Evolutionary conservation across 495 filamentous ascomycete species (phyloP).

Genomic region (Saxophila tyrrhenica): DNA sequence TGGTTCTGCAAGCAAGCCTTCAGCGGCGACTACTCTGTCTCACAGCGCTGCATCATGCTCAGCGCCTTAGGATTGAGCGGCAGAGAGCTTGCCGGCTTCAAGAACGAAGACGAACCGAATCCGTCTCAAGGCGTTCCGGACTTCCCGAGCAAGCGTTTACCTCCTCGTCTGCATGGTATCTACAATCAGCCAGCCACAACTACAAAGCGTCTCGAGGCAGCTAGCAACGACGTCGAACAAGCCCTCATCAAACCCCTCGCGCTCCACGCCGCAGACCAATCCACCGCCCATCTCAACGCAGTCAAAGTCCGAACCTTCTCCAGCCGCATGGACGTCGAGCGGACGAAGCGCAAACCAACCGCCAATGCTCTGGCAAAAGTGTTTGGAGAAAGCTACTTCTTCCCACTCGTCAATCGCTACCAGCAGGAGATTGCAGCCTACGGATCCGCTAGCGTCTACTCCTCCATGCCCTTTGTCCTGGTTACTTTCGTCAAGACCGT

Average conservation of each 20-base stretch:
- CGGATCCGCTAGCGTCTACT: conserved; percentile 31
- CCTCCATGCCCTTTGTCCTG: conserved; percentile 50
- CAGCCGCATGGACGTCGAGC: conserved; percentile 56
- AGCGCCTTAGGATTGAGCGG: conserved; percentile 70
- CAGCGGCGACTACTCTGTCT: conserved; percentile 78
- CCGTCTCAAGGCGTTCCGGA: conserved; percentile 2
- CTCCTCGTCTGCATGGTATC: conserved; percentile 44
- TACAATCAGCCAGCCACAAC: conserved; percentile 40
- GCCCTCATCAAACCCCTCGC: conserved; percentile 71
- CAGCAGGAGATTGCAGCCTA: conserved; percentile 29
- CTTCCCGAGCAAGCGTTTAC: conserved; percentile 57
- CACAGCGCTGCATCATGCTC: conserved; percentile 70
- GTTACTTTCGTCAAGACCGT: conserved; percentile 54
- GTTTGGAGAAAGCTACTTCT: conserved; percentile 68
- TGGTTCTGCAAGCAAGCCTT: conserved; percentile 83
- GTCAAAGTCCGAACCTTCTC: conserved; percentile 78
- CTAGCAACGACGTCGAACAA: conserved; percentile 48
- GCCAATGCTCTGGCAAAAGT: conserved; percentile 66
- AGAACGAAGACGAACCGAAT: conserved; percentile 43
- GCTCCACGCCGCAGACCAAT: conserved; percentile 53
- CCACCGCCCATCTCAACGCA: conserved; percentile 60
- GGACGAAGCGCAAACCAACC: conserved; percentile 52
- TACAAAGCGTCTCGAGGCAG: conserved; percentile 26
- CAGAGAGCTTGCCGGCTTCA: conserved; percentile 77
- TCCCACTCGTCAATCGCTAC: conserved; percentile 50